Conservation (phyloP, 176 grass and related monocot species). For the Lolium multiflorum region DNA sequence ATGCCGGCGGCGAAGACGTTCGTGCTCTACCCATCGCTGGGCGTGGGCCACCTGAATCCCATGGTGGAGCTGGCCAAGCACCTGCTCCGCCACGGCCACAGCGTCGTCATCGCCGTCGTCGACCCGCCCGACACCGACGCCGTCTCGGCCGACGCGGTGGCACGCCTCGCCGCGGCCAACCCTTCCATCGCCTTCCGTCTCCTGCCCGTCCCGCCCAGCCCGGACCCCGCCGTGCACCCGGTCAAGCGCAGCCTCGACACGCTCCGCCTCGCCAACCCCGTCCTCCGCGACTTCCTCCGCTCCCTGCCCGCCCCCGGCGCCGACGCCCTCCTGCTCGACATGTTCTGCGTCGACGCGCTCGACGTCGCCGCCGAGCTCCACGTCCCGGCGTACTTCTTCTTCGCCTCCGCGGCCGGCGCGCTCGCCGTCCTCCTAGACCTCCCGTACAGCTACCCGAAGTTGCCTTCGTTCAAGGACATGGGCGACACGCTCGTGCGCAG, state of each 20-base stretch:
- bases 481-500: conserved; percentile 7
- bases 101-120: conserved; percentile 27
- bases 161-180: conserved; percentile 33
- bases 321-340: conserved; percentile 46
- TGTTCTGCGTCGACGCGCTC: conserved; percentile 48
- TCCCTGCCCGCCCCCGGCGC: not conserved
- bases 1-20: conserved; percentile 4
- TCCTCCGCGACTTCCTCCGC: not conserved
- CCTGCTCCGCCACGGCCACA: conserved; percentile 19
- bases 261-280: conserved; percentile 27
- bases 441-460: not conserved
- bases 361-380: conserved; percentile 46
- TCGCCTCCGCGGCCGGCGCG: conserved; percentile 5
- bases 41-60: conserved; percentile 53
- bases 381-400: conserved; percentile 50
- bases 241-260: not conserved
- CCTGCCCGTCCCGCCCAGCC: conserved; percentile 7
- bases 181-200: conserved; percentile 39
- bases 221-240: conserved; percentile 1
- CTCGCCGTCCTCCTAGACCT: conserved; percentile 30
- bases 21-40: conserved; percentile 51
- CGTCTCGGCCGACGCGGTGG: conserved; percentile 12
- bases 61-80: conserved; percentile 56
- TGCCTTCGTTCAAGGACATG: conserved; percentile 41
- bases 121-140: not conserved